phyloP scores from a whole-genome alignment of 805 yeast genomes.

The Kockiozyma suomiensis region DNA sequence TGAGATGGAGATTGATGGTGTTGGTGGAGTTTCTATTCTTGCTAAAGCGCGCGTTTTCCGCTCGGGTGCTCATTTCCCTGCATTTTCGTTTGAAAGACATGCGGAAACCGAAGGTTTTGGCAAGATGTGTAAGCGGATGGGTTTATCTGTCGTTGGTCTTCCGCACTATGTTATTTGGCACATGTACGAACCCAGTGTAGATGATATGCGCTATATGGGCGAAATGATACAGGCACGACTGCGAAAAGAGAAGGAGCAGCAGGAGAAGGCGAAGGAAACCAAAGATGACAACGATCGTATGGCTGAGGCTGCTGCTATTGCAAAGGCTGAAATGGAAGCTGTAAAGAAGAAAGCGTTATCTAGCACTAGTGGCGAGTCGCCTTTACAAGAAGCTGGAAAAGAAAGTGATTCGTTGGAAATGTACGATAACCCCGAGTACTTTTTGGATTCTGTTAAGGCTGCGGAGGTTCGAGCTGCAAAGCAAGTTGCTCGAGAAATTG shows the following conservation, averaged over 20 bases:
- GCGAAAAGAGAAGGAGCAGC: slow-evolving; percentile 43
- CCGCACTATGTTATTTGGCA: slow-evolving; percentile 98
- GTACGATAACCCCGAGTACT: slow-evolving; percentile 22
- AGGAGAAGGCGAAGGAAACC: slow-evolving; percentile 13
- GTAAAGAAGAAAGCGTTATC: background rate
- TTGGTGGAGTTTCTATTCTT: slow-evolving; percentile 94
- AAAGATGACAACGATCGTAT: slow-evolving; percentile 3
- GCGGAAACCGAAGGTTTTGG: slow-evolving; percentile 98
- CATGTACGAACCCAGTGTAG: slow-evolving; percentile 91
- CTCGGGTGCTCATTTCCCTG: slow-evolving; percentile 92
- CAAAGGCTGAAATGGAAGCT: slow-evolving; percentile 8
- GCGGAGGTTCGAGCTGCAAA: slow-evolving; percentile 25
- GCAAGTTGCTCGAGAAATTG: slow-evolving; percentile 24
- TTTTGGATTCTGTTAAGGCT: slow-evolving; percentile 22
- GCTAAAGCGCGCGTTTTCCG: slow-evolving; percentile 86
- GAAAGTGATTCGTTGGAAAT: slow-evolving; percentile 16
- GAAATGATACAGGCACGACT: slow-evolving; percentile 45
- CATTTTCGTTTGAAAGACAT: slow-evolving; percentile 91
- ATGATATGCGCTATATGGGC: slow-evolving; percentile 70
- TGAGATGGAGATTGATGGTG: slow-evolving; percentile 93
- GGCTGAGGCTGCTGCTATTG: slow-evolving; percentile 12
- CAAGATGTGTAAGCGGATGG: slow-evolving; percentile 79
- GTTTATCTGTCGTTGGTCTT: slow-evolving; percentile 80
- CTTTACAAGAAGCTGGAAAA: slow-evolving; percentile 17
- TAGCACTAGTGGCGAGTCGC: slow-evolving; percentile 19